phyloP scores from a whole-genome alignment of 768 basidiomycete species.

The Trametes cinnabarina region DNA sequence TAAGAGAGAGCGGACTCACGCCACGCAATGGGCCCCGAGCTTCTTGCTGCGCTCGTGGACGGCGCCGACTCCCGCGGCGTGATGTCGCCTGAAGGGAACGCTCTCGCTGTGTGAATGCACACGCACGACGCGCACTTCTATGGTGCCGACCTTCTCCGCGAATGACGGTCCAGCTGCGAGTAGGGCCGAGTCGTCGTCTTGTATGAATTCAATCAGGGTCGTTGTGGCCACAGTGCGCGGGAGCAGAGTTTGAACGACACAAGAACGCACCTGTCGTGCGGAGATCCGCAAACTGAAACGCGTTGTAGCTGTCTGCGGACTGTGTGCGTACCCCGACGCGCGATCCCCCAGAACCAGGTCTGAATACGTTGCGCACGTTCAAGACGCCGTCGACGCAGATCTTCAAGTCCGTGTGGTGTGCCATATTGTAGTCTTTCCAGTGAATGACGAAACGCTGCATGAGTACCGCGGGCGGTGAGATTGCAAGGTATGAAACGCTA shows the following conservation, averaged over 20 bases:
- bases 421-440: background rate
- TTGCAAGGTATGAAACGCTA: too few species aligned
- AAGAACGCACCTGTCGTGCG: conserved; percentile 8
- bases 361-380: background rate
- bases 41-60: conserved; percentile 24
- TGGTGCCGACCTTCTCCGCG: conserved; percentile 3
- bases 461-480: background rate
- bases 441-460: background rate
- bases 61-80: background rate
- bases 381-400: background rate
- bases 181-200: conserved; percentile 12
- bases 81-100: background rate
- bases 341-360: background rate
- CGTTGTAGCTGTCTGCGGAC: background rate
- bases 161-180: background rate
- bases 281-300: conserved; percentile 10
- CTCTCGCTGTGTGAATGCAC: background rate
- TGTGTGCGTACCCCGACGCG: background rate
- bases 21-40: conserved; percentile 15
- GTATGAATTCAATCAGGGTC: background rate
- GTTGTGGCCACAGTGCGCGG: background rate
- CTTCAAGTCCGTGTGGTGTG: background rate
- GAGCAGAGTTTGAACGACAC: background rate
- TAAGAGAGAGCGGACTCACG: conserved; percentile 3
- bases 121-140: conserved; percentile 3